These are phyloP conservation scores for Fusarium anthophilum DNA, from an alignment of 2,329 filamentous ascomycete genomes.

Conservation along the genomic window DNA sequence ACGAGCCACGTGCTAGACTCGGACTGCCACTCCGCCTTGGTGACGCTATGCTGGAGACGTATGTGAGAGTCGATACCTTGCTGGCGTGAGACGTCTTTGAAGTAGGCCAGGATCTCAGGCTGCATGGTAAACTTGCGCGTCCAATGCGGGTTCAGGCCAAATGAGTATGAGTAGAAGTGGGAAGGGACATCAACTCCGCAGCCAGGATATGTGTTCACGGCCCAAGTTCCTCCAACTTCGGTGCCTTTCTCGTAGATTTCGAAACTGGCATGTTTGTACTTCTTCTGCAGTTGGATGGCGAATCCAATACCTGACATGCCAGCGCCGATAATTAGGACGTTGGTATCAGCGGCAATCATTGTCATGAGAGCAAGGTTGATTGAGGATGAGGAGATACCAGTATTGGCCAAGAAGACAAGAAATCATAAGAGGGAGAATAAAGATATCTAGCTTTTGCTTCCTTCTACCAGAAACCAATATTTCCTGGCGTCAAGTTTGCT, in stretches of 20 bases:
- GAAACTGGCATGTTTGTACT: neutral
- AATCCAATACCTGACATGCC: neutral
- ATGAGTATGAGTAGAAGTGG: neutral
- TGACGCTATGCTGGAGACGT: neutral
- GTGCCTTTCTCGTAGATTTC: neutral
- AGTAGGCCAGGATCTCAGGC: neutral
- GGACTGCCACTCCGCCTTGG: neutral
- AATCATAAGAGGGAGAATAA: neutral
- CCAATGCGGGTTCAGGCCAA: neutral
- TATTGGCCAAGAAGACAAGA: neutral
- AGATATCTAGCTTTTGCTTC: neutral
- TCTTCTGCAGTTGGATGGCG: neutral
- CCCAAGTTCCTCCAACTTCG: neutral
- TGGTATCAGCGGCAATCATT: neutral
- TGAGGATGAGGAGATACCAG: neutral
- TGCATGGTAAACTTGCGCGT: neutral
- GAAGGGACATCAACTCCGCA: neutral
- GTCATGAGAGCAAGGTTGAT: neutral
- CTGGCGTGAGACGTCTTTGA: neutral
- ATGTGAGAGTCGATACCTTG: neutral
- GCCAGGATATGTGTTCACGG: neutral
- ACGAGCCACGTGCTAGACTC: neutral
- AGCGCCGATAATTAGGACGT: neutral
- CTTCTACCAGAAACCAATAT: accelerated
- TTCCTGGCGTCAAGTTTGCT: neutral